These are phyloP conservation scores for Boechera retrofracta DNA, from an alignment of 345 rosid genomes.

Conservation along the genomic window DNA sequence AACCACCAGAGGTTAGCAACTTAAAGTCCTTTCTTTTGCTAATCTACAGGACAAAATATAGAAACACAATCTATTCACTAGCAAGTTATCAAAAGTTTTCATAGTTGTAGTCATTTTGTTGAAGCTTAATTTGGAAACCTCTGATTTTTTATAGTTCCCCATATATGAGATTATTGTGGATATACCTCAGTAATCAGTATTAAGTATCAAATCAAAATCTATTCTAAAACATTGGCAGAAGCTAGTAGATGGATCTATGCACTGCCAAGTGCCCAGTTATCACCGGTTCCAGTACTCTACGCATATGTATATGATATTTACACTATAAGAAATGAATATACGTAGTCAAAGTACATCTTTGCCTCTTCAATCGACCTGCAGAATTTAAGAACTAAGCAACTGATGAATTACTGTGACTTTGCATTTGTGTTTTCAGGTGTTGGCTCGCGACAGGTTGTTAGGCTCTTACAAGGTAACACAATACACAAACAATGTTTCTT, in stretches of 20 bases:
- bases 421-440: slow-evolving; percentile 56
- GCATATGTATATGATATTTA: not conserved
- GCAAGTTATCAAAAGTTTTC: not conserved
- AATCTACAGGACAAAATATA: not conserved
- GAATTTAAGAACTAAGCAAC: not conserved
- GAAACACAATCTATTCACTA: not conserved
- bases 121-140: not conserved
- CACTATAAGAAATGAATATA: not conserved
- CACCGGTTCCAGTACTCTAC: not conserved
- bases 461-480: slow-evolving; percentile 87
- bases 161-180: not conserved
- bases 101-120: not conserved
- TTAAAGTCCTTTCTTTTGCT: not conserved
- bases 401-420: not conserved
- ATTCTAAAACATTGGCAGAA: not conserved
- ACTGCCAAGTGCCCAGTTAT: not conserved
- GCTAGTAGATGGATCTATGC: not conserved
- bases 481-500: slow-evolving; percentile 15
- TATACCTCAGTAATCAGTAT: not conserved
- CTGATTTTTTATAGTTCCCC: not conserved
- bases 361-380: not conserved
- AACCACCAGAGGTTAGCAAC: slow-evolving; percentile 83
- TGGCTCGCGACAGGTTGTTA: slow-evolving; percentile 91
- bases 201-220: not conserved
- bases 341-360: not conserved